These are phyloP conservation scores for Ganoderma boninense DNA, from an alignment of 1,284 basidiomycete genomes.

Conservation along the genomic window DNA sequence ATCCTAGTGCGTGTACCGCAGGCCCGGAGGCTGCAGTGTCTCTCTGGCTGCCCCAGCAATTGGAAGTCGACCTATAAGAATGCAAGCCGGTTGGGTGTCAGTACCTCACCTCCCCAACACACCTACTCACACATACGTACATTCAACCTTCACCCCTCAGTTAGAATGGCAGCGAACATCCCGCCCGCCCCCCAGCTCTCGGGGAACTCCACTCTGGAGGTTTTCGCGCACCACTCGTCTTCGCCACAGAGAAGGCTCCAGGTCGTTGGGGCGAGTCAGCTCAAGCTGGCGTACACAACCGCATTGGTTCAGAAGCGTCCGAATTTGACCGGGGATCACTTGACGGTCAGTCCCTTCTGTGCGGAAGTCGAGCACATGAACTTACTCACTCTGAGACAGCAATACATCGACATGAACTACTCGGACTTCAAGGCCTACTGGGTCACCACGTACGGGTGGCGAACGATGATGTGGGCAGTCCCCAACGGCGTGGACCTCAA, in stretches of 20 bases:
- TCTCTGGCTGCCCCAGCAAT: not conserved
- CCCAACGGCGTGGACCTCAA: not conserved
- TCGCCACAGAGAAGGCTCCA: conserved; percentile 2
- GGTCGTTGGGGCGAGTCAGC: conserved; percentile 5
- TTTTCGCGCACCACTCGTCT: conserved; percentile 18
- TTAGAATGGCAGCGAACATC: not conserved
- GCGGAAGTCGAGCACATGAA: not conserved
- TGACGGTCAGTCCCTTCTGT: conserved; percentile 11
- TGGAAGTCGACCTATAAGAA: not conserved
- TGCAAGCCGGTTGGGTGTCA: not conserved
- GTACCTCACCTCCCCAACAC: not conserved
- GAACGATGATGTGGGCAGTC: not conserved
- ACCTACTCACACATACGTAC: not conserved
- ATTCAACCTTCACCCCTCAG: not conserved
- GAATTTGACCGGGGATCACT: not conserved
- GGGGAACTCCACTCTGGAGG: conserved; percentile 12
- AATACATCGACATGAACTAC: not conserved
- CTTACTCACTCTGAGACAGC: not conserved
- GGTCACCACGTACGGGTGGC: conserved; percentile 12
- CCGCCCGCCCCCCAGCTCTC: conserved; percentile 21
- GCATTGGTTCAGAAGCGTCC: conserved; percentile 2
- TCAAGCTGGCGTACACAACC: conserved; percentile 9
- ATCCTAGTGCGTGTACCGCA: not conserved
- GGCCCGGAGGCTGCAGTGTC: not conserved
- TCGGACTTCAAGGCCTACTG: not conserved